These are phyloP conservation scores for Lumnitzera racemosa DNA, from an alignment of 345 rosid genomes.

Conservation along the genomic window DNA sequence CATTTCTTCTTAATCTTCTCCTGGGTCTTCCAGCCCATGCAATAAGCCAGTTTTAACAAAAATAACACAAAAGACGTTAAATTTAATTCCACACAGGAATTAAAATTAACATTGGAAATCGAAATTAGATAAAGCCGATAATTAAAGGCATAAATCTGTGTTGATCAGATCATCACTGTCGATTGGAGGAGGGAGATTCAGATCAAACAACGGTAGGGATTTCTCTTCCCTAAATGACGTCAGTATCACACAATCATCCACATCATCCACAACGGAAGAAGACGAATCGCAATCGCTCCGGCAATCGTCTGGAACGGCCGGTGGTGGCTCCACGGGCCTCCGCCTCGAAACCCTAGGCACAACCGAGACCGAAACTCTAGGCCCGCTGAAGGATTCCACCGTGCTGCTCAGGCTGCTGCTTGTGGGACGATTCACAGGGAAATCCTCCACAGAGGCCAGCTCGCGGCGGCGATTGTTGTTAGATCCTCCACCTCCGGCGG, in stretches of 20 bases:
- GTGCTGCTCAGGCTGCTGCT: slow-evolving; percentile 34
- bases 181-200: slow-evolving; percentile 32
- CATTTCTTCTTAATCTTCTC: too few species aligned
- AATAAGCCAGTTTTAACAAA: too few species aligned
- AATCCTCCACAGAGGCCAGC: too few species aligned
- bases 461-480: too few species aligned
- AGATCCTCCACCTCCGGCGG: too few species aligned
- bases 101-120: neutral
- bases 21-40: too few species aligned
- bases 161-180: slow-evolving; percentile 18
- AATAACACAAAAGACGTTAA: too few species aligned
- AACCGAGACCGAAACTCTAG: slow-evolving; percentile 11
- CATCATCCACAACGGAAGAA: slow-evolving; percentile 36
- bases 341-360: slow-evolving; percentile 7
- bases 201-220: slow-evolving; percentile 29
- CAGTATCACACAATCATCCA: slow-evolving; percentile 21
- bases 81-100: slow-evolving; percentile 1
- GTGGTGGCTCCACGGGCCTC: slow-evolving; percentile 6
- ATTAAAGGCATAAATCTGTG: slow-evolving; percentile 32
- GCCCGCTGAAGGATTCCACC: slow-evolving; percentile 22
- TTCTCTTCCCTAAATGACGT: slow-evolving; percentile 16
- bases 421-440: slow-evolving; percentile 15
- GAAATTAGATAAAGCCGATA: neutral
- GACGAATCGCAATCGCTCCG: slow-evolving; percentile 42
- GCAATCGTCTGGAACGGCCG: slow-evolving; percentile 28